Conservation (phyloP, 1,284 basidiomycete species). For the Cutaneotrichosporon sp. region DNA sequence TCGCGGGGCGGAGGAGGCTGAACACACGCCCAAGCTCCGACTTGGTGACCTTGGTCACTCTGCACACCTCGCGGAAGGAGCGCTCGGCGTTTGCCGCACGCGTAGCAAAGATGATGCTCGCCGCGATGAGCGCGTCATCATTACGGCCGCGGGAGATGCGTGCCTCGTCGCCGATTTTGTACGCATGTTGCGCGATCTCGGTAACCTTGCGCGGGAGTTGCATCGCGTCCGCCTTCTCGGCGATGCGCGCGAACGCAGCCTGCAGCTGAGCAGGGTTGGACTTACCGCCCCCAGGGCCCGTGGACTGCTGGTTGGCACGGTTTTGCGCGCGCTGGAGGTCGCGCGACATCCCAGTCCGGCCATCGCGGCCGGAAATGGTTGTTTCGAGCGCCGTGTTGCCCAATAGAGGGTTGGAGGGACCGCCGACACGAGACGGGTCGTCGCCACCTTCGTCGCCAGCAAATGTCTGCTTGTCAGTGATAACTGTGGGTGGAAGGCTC, state of each 20-base stretch:
- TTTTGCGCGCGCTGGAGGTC: conserved; percentile 80
- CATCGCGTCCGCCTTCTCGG: conserved; percentile 90
- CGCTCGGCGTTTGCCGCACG: conserved; percentile 87
- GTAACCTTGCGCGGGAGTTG: conserved; percentile 84
- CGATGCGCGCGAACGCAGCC: conserved; percentile 88
- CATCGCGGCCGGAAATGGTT: conserved; percentile 89
- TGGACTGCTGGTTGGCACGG: conserved; percentile 61
- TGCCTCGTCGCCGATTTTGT: conserved; percentile 89
- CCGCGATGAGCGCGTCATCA: conserved; percentile 82
- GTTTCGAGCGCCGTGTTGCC: conserved; percentile 61
- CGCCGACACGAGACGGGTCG: conserved; percentile 99
- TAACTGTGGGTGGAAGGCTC: neutral
- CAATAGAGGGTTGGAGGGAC: conserved; percentile 84
- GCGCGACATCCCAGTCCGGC: conserved; percentile 83
- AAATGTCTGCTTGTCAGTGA: conserved; percentile 66
- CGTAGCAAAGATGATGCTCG: conserved; percentile 97
- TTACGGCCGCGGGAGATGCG: conserved; percentile 88
- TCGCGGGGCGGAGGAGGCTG: conserved; percentile 51
- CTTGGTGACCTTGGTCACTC: conserved; percentile 87
- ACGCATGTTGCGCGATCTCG: conserved; percentile 70
- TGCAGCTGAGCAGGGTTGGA: conserved; percentile 83
- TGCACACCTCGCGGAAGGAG: conserved; percentile 94
- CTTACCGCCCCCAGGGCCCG: conserved; percentile 59
- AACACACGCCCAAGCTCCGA: conserved; percentile 87
- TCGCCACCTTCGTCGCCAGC: conserved; percentile 95